A percentile compares a stretch with the other conserved stretches of the same genome.
Conservation (phyloP, 2,329 filamentous ascomycete species). For the Pestalotiopsis sp. region DNA sequence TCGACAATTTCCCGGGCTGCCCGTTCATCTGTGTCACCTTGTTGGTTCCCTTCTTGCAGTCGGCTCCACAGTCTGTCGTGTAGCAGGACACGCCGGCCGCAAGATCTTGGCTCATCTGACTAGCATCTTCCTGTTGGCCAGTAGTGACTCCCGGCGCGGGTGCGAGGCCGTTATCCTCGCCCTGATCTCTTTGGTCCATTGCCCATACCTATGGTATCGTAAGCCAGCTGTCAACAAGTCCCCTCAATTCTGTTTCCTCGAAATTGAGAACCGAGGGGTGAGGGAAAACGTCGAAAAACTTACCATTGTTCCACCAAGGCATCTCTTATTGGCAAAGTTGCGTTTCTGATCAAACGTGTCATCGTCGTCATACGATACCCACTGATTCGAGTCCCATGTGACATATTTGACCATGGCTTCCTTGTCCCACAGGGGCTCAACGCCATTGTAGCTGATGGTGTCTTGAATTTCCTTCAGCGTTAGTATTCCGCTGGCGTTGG, state of each 20-base stretch:
- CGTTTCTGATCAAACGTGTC: constrained; percentile 43
- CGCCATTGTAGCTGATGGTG: constrained; percentile 20
- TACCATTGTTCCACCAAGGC: too few species aligned
- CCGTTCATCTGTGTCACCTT: constrained; percentile 32
- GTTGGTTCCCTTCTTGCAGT: constrained; percentile 28
- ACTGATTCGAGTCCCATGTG: constrained; percentile 31
- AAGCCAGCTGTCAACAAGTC: too few species aligned
- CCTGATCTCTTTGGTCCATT: constrained; percentile 22
- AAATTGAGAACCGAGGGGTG: too few species aligned
- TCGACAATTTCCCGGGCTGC: constrained; percentile 28
- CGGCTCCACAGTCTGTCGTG: constrained; percentile 26
- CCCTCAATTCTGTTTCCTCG: too few species aligned
- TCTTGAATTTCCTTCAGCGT: constrained; percentile 22
- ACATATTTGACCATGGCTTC: constrained; percentile 30
- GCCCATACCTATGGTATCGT: constrained; percentile 5
- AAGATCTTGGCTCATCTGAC: constrained; percentile 15
- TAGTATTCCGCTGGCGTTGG: constrained; percentile 22
- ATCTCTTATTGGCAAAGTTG: constrained; percentile 29
- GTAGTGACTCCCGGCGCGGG: constrained; percentile 1
- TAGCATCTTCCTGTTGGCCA: constrained; percentile 6
- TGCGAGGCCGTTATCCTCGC: constrained; percentile 12
- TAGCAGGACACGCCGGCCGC: constrained; percentile 24
- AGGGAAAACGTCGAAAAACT: too few species aligned
- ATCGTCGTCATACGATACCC: constrained; percentile 27
- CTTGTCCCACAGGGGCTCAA: constrained; percentile 18